Base-by-base conservation (phyloP, 2,329 filamentous ascomycete genomes). In the Aspergillus sp. region DNA sequence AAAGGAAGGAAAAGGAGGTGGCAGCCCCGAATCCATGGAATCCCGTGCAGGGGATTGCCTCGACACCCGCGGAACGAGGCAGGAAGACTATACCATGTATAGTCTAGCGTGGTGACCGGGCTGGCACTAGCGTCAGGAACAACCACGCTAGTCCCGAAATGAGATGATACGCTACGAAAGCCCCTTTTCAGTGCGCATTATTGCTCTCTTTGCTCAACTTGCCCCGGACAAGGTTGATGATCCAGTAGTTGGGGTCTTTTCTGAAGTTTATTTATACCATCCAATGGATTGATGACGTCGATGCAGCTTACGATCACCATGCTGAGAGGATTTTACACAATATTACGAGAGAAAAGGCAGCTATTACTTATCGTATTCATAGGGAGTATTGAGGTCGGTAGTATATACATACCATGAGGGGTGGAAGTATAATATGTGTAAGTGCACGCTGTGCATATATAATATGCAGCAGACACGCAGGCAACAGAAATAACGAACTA, bases 51-150 rank as follows among this genome's bases (percentile, higher is more conserved):
- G 41, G 39, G 39, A 17, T 32, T 55, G 53, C 53, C 53, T 64
- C 17, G 55, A 60, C 58, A 61, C 63, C 61, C 41, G 48, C 56
- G 61, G 57, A 57, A 62, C 57, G 58, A 36, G 59, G 57, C 51
- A 60, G 17, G 19, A 1, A 63, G 49, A 21, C 59, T 65, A 66
- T 25, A 12, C 53, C 1, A 0, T 1, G 28, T 39, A 1, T 0
- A 53, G 58, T 8, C 45, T 57, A 59, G 55, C 17, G 50, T 9
- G 1, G 9, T 38, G 15, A 38, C 49, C 15, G 17, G 38, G 30
- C 30, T 45, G 32, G 48, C 43, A 47, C 61, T 62, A 51, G 62
- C 47, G 39, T 39, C 62, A 60, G 57, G 56, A 49, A 51, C 52
- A 45, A 32, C 3, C 32, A 15, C 49, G 30, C 64, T 65, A 66